phyloP scores from a whole-genome alignment of 257 asterid genomes.

The Scutellaria galericulata region DNA sequence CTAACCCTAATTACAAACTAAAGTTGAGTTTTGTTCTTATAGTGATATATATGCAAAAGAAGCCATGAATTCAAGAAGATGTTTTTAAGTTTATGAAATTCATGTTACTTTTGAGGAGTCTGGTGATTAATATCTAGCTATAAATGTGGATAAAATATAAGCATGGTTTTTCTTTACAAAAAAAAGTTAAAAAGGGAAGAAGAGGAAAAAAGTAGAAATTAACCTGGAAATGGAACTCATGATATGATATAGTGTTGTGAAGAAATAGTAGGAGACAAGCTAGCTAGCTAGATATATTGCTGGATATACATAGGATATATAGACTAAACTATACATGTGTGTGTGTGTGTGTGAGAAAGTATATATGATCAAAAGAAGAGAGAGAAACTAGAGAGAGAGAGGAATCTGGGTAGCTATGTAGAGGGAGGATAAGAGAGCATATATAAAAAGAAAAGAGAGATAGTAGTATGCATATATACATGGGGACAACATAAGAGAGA shows the following conservation, averaged over 20 bases:
- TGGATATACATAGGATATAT: background rate
- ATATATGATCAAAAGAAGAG: background rate
- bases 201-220: background rate
- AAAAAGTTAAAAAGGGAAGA: background rate
- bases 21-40: no score
- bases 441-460: background rate
- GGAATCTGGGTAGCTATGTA: slow-evolving; percentile 20
- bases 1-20: no score
- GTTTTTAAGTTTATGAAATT: no score
- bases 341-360: background rate
- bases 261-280: slow-evolving; percentile 4
- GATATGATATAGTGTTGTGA: slow-evolving; percentile 19
- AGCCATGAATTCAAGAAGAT: no score
- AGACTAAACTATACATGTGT: background rate
- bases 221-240: slow-evolving; percentile 43
- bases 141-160: no score
- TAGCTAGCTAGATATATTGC: background rate
- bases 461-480: slow-evolving; percentile 21
- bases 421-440: slow-evolving; percentile 41
- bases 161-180: background rate
- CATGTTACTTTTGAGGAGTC: no score
- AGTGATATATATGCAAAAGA: no score
- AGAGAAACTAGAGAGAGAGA: background rate
- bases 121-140: no score
- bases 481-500: slow-evolving; percentile 49